Evolutionary conservation across 768 basidiomycete species (phyloP).

Genomic region (Naematelia encephala): DNA sequence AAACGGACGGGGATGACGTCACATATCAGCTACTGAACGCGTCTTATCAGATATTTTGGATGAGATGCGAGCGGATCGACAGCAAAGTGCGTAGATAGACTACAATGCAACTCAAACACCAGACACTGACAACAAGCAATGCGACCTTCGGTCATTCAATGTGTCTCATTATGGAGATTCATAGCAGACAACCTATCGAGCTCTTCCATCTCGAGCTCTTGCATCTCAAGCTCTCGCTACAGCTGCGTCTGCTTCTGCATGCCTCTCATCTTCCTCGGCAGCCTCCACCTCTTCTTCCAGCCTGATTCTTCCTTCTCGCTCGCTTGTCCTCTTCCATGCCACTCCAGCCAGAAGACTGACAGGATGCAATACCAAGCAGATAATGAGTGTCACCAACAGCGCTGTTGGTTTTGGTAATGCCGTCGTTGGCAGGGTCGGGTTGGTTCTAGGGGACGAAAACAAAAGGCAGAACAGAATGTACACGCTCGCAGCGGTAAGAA

Average conservation of each 20-base stretch:
- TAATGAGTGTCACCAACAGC: slow-evolving; percentile 49
- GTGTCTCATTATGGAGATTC: no score
- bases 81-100: no score
- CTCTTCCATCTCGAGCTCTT: no score
- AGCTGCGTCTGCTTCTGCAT: slow-evolving; percentile 23
- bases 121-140: no score
- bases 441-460: slow-evolving; percentile 43
- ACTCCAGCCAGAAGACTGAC: slow-evolving; percentile 49
- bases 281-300: slow-evolving; percentile 50
- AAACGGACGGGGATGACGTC: not conserved
- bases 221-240: no score
- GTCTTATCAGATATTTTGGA: not conserved
- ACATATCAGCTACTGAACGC: not conserved
- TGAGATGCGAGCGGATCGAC: no score
- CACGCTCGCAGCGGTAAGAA: slow-evolving; percentile 24
- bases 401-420: slow-evolving; percentile 49
- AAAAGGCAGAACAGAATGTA: slow-evolving; percentile 46
- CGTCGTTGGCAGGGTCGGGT: slow-evolving; percentile 41
- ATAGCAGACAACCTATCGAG: not conserved
- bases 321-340: slow-evolving; percentile 47
- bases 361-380: slow-evolving; percentile 50
- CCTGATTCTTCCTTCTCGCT: slow-evolving; percentile 50
- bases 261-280: slow-evolving; percentile 31
- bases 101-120: no score
- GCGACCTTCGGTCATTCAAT: no score